These are phyloP conservation scores for Daldinia grandis DNA, from an alignment of 495 filamentous ascomycete species.

Conservation along the genomic window DNA sequence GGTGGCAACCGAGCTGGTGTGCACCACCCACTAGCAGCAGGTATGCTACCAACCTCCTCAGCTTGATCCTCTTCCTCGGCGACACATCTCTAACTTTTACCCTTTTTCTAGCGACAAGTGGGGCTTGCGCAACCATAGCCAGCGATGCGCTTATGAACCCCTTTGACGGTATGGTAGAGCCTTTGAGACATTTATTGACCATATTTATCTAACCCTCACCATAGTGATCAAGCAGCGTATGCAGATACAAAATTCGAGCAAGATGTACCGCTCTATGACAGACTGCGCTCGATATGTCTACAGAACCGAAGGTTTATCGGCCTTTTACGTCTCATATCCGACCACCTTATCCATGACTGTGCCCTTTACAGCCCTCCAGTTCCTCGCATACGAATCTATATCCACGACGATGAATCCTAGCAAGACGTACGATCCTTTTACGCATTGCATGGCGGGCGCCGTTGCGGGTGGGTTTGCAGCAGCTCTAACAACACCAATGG, in stretches of 20 bases:
- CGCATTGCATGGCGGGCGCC: constrained; percentile 90
- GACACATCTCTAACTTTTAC: constrained; percentile 14
- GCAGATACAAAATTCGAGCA: constrained; percentile 94
- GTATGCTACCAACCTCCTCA: constrained; percentile 55
- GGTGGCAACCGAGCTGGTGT: constrained; percentile 88
- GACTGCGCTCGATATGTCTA: constrained; percentile 91
- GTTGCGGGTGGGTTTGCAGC: constrained; percentile 93
- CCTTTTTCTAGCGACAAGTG: constrained; percentile 74
- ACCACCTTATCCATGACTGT: constrained; percentile 99
- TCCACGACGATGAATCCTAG: constrained; percentile 90
- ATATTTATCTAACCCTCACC: constrained; percentile 29
- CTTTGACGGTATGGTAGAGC: constrained; percentile 80
- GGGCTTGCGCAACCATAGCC: constrained; percentile 92
- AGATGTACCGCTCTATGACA: constrained; percentile 77
- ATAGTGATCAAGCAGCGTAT: constrained; percentile 99
- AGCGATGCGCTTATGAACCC: constrained; percentile 99
- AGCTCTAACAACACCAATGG: constrained; percentile 91
- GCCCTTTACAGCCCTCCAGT: constrained; percentile 95
- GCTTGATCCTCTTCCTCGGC: constrained; percentile 14
- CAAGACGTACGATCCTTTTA: constrained; percentile 86
- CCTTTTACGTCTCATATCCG: constrained; percentile 98
- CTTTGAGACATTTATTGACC: neutral
- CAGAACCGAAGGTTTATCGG: constrained; percentile 82
- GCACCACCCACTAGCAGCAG: constrained; percentile 93
- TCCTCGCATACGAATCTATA: constrained; percentile 95